Conservation (phyloP, 805 yeast genomes). For the Ogataea angusta region DNA sequence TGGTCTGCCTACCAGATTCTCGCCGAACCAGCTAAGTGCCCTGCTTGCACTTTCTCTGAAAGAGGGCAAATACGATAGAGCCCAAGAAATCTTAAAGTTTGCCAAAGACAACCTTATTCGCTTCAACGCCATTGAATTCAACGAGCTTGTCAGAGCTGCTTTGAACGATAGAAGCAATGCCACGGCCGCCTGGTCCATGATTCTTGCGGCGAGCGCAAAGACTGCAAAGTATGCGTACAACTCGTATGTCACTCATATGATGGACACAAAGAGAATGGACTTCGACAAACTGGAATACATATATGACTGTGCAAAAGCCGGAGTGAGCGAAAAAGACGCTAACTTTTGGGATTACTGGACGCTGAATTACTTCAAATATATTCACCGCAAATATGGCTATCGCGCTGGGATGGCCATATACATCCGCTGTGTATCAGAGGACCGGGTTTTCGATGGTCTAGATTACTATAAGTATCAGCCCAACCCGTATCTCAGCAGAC, state of each 20-base stretch:
- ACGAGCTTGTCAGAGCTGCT: slow-evolving; percentile 29
- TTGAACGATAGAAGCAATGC: slow-evolving; percentile 16
- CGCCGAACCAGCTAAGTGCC: slow-evolving; percentile 31
- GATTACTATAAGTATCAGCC: slow-evolving; percentile 12
- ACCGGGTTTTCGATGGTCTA: slow-evolving; percentile 15
- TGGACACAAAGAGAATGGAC: slow-evolving; percentile 22
- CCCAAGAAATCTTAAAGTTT: slow-evolving; percentile 28
- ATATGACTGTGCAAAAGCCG: slow-evolving; percentile 15
- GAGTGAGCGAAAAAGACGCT: slow-evolving; percentile 14
- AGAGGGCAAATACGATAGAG: slow-evolving; percentile 27
- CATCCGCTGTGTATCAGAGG: slow-evolving; percentile 7
- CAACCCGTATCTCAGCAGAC: slow-evolving; percentile 31
- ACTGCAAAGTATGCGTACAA: slow-evolving; percentile 27
- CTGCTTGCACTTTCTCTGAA: slow-evolving; percentile 28
- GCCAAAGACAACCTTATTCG: slow-evolving; percentile 25
- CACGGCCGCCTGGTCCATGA: slow-evolving; percentile 31
- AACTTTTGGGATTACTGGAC: slow-evolving; percentile 33
- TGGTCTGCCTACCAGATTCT: slow-evolving; percentile 23
- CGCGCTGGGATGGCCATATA: slow-evolving; percentile 24
- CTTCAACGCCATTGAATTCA: slow-evolving; percentile 30
- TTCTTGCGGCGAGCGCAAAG: slow-evolving; percentile 13
- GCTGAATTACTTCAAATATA: slow-evolving; percentile 31
- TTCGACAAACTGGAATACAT: slow-evolving; percentile 25
- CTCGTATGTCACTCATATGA: slow-evolving; percentile 30
- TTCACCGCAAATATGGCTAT: slow-evolving; percentile 25